These are phyloP conservation scores for Solanum hybrid DNA, from an alignment of 305 asterid genomes.

Conservation along the genomic window DNA sequence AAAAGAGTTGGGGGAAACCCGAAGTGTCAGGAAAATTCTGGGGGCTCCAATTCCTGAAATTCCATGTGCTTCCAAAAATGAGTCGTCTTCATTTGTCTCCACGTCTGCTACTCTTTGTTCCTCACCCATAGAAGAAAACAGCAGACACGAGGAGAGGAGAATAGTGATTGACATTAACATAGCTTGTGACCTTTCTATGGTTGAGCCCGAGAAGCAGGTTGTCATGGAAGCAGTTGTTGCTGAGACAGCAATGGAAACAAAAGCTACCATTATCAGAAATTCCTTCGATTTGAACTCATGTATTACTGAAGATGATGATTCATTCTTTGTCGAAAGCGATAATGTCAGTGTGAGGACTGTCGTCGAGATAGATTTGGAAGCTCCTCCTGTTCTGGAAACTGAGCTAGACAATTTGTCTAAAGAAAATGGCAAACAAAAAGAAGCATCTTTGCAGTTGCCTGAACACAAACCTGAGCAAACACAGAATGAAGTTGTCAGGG, in stretches of 20 bases:
- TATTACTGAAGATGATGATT: slow-evolving; percentile 11
- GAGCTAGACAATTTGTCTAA: not conserved
- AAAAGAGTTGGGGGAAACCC: slow-evolving; percentile 2
- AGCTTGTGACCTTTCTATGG: slow-evolving; percentile 10
- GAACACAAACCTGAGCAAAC: not conserved
- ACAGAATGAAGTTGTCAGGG: slow-evolving; percentile 6
- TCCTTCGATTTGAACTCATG: slow-evolving; percentile 17
- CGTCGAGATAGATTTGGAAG: slow-evolving; percentile 13
- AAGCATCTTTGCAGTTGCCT: not conserved
- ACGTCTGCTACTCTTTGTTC: slow-evolving; percentile 1
- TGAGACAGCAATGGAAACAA: not conserved
- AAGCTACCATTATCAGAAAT: slow-evolving; percentile 2
- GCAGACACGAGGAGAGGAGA: slow-evolving; percentile 7
- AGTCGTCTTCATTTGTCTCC: not conserved
- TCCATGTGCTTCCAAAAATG: slow-evolving; percentile 3
- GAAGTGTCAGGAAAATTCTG: slow-evolving; percentile 2
- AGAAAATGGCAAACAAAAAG: not conserved
- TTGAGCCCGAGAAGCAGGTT: not conserved
- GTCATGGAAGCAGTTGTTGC: not conserved
- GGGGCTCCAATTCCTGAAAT: slow-evolving; percentile 11
- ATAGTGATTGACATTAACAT: slow-evolving; percentile 16
- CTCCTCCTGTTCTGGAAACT: slow-evolving; percentile 2
- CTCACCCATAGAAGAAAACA: not conserved
- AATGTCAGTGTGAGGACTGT: not conserved
- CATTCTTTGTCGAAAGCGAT: slow-evolving; percentile 15